These are phyloP conservation scores for Emergomyces orientalis DNA, from an alignment of 2,329 filamentous ascomycete species.

Conservation along the genomic window DNA sequence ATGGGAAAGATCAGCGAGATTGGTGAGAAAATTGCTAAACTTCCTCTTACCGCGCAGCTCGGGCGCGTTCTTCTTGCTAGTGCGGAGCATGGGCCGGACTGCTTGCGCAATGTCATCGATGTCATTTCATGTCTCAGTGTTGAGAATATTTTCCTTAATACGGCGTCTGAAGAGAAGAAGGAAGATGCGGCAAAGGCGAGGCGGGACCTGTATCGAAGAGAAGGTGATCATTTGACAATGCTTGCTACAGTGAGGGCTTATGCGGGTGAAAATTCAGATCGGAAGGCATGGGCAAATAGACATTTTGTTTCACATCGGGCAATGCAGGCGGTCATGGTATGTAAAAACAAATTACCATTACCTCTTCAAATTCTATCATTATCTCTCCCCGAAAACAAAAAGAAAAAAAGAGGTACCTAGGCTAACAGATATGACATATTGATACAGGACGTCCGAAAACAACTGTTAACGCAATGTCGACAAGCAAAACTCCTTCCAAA, in stretches of 20 bases:
- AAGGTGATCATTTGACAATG: constrained; percentile 56
- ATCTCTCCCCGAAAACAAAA: too few species aligned
- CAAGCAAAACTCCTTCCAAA: constrained; percentile 36
- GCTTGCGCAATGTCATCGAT: constrained; percentile 74
- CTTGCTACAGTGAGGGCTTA: constrained; percentile 53
- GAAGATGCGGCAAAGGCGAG: constrained; percentile 49
- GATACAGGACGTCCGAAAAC: constrained; percentile 49
- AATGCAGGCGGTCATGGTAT: constrained; percentile 55
- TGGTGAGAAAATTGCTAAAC: constrained; percentile 67
- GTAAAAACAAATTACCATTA: constrained; percentile 5
- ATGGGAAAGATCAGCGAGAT: constrained; percentile 62
- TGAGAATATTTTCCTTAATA: constrained; percentile 54
- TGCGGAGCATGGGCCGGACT: constrained; percentile 58
- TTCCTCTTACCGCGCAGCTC: constrained; percentile 73
- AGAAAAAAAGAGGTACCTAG: neutral
- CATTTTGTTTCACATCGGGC: constrained; percentile 54
- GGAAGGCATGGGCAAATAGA: constrained; percentile 51
- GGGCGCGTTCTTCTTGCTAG: constrained; percentile 77
- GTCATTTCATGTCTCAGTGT: constrained; percentile 61
- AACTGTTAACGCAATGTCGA: constrained; percentile 48
- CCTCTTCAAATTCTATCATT: neutral
- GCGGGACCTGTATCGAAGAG: constrained; percentile 47
- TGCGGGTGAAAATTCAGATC: constrained; percentile 47
- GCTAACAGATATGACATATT: neutral
- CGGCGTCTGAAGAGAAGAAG: constrained; percentile 51